These are phyloP conservation scores for Nannochloris sp. DNA, from an alignment of 139 green algal species.

Conservation along the genomic window DNA sequence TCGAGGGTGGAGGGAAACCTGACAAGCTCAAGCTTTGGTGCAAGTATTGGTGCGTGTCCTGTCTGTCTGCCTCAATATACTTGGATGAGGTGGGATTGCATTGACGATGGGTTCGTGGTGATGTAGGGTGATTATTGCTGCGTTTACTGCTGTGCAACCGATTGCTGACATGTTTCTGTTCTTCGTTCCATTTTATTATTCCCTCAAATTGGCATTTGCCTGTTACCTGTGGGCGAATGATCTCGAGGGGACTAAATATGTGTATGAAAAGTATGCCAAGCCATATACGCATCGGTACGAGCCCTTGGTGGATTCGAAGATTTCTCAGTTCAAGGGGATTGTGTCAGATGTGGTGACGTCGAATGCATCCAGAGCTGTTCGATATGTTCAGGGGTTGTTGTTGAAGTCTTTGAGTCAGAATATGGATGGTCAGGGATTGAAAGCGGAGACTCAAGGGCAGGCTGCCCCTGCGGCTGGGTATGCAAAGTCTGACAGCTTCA, in stretches of 20 bases:
- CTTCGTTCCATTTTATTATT: slow-evolving; percentile 53
- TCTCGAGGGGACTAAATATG: slow-evolving; percentile 8
- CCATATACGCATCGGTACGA: slow-evolving; percentile 16
- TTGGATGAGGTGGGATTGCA: too few relatives aligned
- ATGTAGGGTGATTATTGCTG: slow-evolving; percentile 23
- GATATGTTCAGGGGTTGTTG: slow-evolving; percentile 1
- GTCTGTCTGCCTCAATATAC: too few relatives aligned
- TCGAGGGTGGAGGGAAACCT: slow-evolving; percentile 21
- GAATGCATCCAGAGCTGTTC: slow-evolving; percentile 12
- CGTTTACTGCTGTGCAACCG: slow-evolving; percentile 25
- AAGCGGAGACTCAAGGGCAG: not conserved
- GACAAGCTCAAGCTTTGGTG: slow-evolving; percentile 32
- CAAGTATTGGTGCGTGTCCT: slow-evolving; percentile 40
- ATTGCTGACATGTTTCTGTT: slow-evolving; percentile 38
- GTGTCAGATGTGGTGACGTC: slow-evolving; percentile 8
- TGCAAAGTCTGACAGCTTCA: slow-evolving; percentile 7
- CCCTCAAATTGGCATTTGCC: slow-evolving; percentile 38
- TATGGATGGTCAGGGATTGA: not conserved
- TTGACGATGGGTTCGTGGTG: not conserved
- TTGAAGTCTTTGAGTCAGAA: slow-evolving; percentile 7
- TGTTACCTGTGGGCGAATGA: slow-evolving; percentile 46
- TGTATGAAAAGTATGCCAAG: slow-evolving; percentile 13
- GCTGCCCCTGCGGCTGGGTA: slow-evolving; percentile 4
- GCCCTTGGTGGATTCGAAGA: slow-evolving; percentile 14
- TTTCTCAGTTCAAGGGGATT: slow-evolving; percentile 9